These are phyloP conservation scores for Penicillium mononematosum DNA, from an alignment of 495 filamentous ascomycete genomes.

Conservation along the genomic window DNA sequence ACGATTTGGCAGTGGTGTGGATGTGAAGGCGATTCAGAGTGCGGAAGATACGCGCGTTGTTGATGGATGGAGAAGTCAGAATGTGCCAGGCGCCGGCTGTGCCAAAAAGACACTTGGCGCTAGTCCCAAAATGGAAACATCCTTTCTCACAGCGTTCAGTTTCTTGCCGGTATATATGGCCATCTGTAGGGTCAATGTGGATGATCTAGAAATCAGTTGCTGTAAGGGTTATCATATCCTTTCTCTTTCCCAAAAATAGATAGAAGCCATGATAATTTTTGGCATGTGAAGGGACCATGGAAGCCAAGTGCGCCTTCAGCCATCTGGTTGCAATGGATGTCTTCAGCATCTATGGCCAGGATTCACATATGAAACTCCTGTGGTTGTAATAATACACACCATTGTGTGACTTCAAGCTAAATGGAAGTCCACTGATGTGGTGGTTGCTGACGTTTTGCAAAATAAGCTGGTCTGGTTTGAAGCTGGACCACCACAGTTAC, in stretches of 20 bases:
- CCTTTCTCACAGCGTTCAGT: not conserved
- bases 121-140: conserved; percentile 39
- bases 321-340: not conserved
- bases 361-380: not conserved
- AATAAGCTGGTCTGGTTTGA: conserved; percentile 13
- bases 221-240: not conserved
- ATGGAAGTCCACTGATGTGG: not conserved
- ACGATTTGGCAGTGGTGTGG: conserved; percentile 32
- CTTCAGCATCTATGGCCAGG: not conserved
- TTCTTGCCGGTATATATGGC: not conserved
- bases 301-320: conserved; percentile 5
- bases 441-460: conserved; percentile 9
- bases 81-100: conserved; percentile 43
- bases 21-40: conserved; percentile 37
- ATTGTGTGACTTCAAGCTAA: not conserved
- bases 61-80: conserved; percentile 53
- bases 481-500: conserved; percentile 8
- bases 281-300: not conserved
- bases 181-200: not conserved
- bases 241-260: not conserved
- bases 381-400: not conserved
- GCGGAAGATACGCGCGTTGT: conserved; percentile 45
- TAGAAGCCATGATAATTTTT: not conserved
- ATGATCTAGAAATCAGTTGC: not conserved
- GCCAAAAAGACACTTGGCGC: conserved; percentile 43